phyloP scores from a whole-genome alignment of 305 asterid genomes.

The Petunia hybrid region DNA sequence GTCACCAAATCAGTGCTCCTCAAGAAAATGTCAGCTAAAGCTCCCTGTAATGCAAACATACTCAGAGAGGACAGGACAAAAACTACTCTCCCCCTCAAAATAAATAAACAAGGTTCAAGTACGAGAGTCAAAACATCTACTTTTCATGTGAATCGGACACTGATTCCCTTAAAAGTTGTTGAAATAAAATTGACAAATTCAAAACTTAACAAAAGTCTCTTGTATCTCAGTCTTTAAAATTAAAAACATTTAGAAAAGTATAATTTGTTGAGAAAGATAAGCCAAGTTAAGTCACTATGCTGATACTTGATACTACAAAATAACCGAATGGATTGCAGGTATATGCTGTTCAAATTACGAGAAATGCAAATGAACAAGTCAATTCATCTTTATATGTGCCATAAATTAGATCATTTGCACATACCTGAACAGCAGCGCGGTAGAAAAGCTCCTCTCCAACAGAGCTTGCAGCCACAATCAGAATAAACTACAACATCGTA shows the following conservation, averaged over 20 bases:
- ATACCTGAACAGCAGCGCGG: slow-evolving; percentile 95
- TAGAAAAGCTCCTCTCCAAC: slow-evolving; percentile 98
- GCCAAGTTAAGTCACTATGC: neutral
- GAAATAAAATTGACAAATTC: neutral
- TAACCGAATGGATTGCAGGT: neutral
- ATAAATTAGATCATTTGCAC: neutral
- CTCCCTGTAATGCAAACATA: slow-evolving; percentile 61
- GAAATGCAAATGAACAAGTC: neutral
- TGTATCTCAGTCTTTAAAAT: too few species aligned
- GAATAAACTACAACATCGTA: slow-evolving; percentile 66
- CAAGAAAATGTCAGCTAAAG: slow-evolving; percentile 78
- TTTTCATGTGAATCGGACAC: neutral
- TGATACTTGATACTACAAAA: neutral
- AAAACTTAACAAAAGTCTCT: neutral
- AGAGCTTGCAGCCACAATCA: slow-evolving; percentile 95
- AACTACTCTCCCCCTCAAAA: neutral
- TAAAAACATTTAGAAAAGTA: neutral
- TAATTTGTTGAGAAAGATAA: neutral
- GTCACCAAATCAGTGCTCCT: slow-evolving; percentile 69
- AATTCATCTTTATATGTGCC: neutral
- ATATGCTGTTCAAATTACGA: neutral
- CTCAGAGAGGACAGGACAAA: neutral
- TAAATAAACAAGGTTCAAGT: neutral
- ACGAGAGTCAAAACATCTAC: neutral
- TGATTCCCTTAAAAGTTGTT: neutral